phyloP scores from a whole-genome alignment of 148 eudicot species.

The Chenopodium formosanum region DNA sequence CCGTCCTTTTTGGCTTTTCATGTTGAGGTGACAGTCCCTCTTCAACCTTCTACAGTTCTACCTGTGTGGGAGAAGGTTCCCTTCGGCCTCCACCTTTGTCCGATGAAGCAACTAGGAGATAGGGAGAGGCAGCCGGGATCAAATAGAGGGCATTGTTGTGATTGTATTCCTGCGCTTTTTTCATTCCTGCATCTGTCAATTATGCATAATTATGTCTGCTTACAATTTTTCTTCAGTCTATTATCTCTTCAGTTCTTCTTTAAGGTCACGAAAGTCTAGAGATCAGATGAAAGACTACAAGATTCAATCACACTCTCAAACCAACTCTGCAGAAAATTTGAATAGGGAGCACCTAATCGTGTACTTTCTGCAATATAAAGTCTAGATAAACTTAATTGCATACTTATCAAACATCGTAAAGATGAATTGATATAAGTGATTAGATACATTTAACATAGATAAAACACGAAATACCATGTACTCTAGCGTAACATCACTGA shows the following conservation, averaged over 20 bases:
- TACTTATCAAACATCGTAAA: neutral
- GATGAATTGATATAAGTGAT: neutral
- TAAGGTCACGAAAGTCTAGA: neutral
- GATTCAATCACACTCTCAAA: neutral
- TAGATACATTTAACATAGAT: too few relatives aligned
- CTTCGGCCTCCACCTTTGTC: too few relatives aligned
- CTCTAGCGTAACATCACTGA: neutral
- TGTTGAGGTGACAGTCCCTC: too few relatives aligned
- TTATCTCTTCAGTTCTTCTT: neutral
- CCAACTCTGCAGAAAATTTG: neutral
- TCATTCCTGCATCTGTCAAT: neutral
- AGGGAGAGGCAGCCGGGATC: too few relatives aligned
- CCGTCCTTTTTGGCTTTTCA: neutral
- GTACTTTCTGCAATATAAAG: neutral
- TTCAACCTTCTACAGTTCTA: too few relatives aligned
- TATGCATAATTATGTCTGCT: neutral
- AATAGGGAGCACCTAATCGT: neutral
- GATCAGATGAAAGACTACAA: neutral
- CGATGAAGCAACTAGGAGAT: neutral
- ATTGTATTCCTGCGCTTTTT: too few relatives aligned
- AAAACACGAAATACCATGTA: neutral
- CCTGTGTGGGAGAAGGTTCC: too few relatives aligned
- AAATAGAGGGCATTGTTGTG: too few relatives aligned
- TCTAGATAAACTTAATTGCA: neutral
- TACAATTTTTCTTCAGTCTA: neutral